A percentile compares a stretch with the other conserved stretches of the same genome.
These are phyloP conservation scores for Pythium periplocum DNA, from an alignment of 352 stramenopile species.

Conservation along the genomic window DNA sequence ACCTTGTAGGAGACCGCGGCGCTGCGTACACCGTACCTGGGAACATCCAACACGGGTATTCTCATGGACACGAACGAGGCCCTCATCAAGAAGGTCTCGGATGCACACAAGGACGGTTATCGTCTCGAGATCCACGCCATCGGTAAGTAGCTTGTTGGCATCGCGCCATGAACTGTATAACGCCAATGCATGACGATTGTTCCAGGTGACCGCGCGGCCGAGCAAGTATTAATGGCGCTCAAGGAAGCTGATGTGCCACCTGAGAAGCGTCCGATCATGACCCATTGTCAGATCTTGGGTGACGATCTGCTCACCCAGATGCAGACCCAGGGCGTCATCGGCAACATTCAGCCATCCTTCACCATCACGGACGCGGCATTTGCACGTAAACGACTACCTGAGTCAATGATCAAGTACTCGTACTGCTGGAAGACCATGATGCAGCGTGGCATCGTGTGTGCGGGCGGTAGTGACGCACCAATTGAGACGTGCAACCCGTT, in stretches of 20 bases:
- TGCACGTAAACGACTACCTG: slow-evolving; percentile 65
- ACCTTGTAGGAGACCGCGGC: slow-evolving; percentile 73
- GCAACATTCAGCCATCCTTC: slow-evolving; percentile 87
- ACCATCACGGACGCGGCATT: slow-evolving; percentile 82
- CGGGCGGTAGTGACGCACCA: slow-evolving; percentile 76
- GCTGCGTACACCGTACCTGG: slow-evolving; percentile 58
- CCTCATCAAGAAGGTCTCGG: slow-evolving; percentile 56
- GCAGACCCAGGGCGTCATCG: slow-evolving; percentile 70
- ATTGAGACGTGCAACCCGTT: slow-evolving; percentile 88
- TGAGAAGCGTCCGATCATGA: slow-evolving; percentile 76
- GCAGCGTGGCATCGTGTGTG: slow-evolving; percentile 61
- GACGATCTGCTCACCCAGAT: slow-evolving; percentile 68
- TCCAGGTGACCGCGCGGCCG: slow-evolving; percentile 59
- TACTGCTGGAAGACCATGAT: slow-evolving; percentile 88
- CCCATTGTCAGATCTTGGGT: slow-evolving; percentile 86
- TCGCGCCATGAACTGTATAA: neutral
- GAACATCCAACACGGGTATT: slow-evolving; percentile 65
- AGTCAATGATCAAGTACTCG: slow-evolving; percentile 50
- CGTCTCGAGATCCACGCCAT: slow-evolving; percentile 89
- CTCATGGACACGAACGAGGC: slow-evolving; percentile 74
- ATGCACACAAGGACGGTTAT: slow-evolving; percentile 51
- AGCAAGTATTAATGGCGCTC: slow-evolving; percentile 71
- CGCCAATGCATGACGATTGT: slow-evolving; percentile 4
- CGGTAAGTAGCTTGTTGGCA: slow-evolving; percentile 26
- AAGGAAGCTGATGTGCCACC: slow-evolving; percentile 35